Conservation (phyloP, 768 basidiomycete species). For the Mrakia gelida region DNA sequence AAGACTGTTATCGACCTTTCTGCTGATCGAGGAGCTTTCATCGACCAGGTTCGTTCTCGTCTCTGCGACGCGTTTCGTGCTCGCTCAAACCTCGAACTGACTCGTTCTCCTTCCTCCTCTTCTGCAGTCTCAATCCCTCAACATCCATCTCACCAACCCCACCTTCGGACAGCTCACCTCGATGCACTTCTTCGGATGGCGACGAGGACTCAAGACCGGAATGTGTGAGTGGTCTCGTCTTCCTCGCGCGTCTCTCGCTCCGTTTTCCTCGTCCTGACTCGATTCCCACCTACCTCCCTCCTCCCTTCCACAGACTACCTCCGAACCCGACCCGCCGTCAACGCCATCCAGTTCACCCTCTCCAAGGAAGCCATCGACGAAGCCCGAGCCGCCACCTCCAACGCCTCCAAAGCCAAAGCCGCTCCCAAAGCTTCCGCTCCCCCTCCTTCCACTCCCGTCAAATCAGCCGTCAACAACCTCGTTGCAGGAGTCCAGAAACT, state of each 20-base stretch:
- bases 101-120: not conserved
- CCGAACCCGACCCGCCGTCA: slow-evolving; percentile 86
- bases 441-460: slow-evolving; percentile 38
- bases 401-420: slow-evolving; percentile 9
- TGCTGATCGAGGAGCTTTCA: slow-evolving; percentile 97
- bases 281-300: not conserved
- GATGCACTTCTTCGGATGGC: slow-evolving; percentile 99
- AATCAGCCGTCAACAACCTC: slow-evolving; percentile 29
- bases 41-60: slow-evolving; percentile 66
- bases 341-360: slow-evolving; percentile 94
- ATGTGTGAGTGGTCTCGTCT: slow-evolving; percentile 54
- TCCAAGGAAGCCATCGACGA: slow-evolving; percentile 67
- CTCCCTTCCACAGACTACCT: slow-evolving; percentile 57
- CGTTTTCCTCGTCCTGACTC: not conserved
- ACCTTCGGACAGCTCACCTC: slow-evolving; percentile 87
- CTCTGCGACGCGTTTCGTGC: not conserved
- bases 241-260: not conserved
- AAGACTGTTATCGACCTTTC: slow-evolving; percentile 97
- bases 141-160: slow-evolving; percentile 85
- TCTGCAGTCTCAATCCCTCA: slow-evolving; percentile 67
- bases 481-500: slow-evolving; percentile 37
- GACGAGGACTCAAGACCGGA: slow-evolving; percentile 97
- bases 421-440: slow-evolving; percentile 7
- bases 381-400: slow-evolving; percentile 50
- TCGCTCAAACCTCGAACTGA: not conserved